phyloP scores from a whole-genome alignment of 176 grass and related monocot genomes.

The Avena insularis region DNA sequence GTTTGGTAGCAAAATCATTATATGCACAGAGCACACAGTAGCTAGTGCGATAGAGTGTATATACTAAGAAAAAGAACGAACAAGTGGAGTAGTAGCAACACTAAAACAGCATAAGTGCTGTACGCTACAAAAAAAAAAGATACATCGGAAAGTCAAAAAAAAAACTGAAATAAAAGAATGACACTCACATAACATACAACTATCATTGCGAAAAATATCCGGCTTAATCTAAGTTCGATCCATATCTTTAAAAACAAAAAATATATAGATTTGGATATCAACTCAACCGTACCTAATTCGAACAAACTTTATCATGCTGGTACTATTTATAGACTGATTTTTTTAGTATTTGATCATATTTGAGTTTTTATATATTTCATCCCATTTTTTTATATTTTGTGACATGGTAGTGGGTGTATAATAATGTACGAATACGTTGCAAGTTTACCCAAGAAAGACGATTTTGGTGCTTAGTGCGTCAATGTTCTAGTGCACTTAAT shows the following conservation, averaged over 20 bases:
- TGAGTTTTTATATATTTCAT: background rate
- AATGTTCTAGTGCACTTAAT: too few relatives aligned
- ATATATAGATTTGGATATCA: background rate
- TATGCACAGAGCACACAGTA: background rate
- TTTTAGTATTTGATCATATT: background rate
- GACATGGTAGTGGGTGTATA: background rate
- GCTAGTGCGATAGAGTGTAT: too few relatives aligned
- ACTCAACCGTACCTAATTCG: background rate
- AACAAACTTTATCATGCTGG: background rate
- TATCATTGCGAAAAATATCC: background rate
- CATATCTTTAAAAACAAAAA: background rate
- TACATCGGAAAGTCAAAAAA: background rate
- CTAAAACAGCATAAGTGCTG: background rate
- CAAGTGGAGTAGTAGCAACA: background rate
- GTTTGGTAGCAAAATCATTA: background rate
- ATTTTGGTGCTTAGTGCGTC: too few relatives aligned
- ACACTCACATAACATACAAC: background rate
- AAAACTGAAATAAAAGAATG: too few relatives aligned
- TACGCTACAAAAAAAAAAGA: background rate
- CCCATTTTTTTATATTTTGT: background rate
- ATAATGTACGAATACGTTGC: too few relatives aligned
- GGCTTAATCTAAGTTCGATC: background rate
- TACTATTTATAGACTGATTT: background rate
- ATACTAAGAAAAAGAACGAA: background rate
- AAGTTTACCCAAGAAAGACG: too few relatives aligned